Evolutionary conservation across 2,329 filamentous ascomycete species (phyloP), one percentile per base, ranked within the genome.

Genomic region (Spiromastix sp.): DNA sequence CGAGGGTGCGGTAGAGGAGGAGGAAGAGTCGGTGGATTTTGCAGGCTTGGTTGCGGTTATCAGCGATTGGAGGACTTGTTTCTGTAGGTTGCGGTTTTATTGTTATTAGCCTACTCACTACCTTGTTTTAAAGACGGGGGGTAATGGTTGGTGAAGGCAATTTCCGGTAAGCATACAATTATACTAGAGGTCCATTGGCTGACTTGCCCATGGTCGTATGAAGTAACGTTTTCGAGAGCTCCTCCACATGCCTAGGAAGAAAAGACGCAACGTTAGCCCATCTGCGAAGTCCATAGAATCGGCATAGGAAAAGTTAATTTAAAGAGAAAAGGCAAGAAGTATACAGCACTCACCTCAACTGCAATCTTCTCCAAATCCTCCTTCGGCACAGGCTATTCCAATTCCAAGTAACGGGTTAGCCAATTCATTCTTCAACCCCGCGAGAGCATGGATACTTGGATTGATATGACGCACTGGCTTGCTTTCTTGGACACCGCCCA

Each of bases 141-240:
- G 18, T 17, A 28, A 24, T 21, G 13, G 5, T 10, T 13, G 21
- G 5, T 27, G 13, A 9, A 33, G 12, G 9, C 18, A 17, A 19
- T 27, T 8, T 6, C 4, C 10, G 12, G 21, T 10, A 40, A 42
- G 67, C 76, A 51, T 73, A 93, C 86, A 61, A 96, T 95, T 61
- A 98, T 96, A 46, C 72, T 69, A 21, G 81, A 81, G 68, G 96
- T 96, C 89, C 89, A 96, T 49, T 77, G 67, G 56, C 81, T 77
- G 22, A 89, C 93, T 56, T 81, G 80, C 37, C 77, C 64, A 63
- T 96, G 91, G 46, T 93, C 82, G 67, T 98, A 98, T 63, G 73
- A 79, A 42, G 85, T 77, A 41, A 78, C 77, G 44, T 64, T 71
- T 43, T 77, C 76, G 50, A 96, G 74, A 40, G 85, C 81, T 48